Percentiles rank a stretch among this genome's conserved stretches.
Evolutionary conservation across 1,139 yeast species (phyloP).

Genomic region (Blastobotrys arbuscula): DNA sequence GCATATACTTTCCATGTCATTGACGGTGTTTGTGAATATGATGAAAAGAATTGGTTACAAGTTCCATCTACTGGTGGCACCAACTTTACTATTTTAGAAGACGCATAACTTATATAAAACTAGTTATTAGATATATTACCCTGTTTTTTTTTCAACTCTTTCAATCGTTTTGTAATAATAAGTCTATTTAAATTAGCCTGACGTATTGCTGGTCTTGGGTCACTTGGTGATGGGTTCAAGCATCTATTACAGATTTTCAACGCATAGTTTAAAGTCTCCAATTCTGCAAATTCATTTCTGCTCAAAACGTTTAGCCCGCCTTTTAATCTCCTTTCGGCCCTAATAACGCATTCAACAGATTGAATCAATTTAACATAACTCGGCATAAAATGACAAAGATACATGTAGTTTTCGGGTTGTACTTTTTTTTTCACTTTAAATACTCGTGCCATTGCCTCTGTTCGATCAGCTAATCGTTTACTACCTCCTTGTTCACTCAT

Average conservation of each 20-base stretch:
- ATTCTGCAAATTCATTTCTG: conserved; percentile 5
- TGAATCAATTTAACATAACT: not conserved
- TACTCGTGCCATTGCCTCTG: conserved; percentile 5
- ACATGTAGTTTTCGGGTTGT: not conserved
- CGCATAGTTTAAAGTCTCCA: conserved; percentile 5
- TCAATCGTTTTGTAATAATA: not conserved
- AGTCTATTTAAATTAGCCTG: not conserved
- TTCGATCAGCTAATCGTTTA: not conserved
- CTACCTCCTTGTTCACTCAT: not conserved
- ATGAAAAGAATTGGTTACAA: conserved; percentile 67
- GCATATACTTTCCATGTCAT: conserved; percentile 80
- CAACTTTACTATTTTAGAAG: conserved; percentile 41
- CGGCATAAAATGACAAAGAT: not conserved
- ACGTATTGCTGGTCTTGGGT: not conserved
- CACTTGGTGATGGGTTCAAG: conserved; percentile 1
- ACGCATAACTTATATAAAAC: not conserved
- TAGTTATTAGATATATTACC: not conserved
- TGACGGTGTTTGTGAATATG: conserved; percentile 59
- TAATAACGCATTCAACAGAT: conserved; percentile 4
- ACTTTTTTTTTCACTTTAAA: not conserved
- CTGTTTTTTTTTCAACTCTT: not conserved
- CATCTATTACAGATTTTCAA: conserved; percentile 1
- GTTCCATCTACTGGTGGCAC: conserved; percentile 66
- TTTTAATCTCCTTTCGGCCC: conserved; percentile 7
- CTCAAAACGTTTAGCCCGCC: conserved; percentile 3